Percentiles rank a stretch among this genome's conserved stretches.
phyloP scores from a whole-genome alignment of 2,329 filamentous ascomycete genomes.

The Colletotrichum tropicale region DNA sequence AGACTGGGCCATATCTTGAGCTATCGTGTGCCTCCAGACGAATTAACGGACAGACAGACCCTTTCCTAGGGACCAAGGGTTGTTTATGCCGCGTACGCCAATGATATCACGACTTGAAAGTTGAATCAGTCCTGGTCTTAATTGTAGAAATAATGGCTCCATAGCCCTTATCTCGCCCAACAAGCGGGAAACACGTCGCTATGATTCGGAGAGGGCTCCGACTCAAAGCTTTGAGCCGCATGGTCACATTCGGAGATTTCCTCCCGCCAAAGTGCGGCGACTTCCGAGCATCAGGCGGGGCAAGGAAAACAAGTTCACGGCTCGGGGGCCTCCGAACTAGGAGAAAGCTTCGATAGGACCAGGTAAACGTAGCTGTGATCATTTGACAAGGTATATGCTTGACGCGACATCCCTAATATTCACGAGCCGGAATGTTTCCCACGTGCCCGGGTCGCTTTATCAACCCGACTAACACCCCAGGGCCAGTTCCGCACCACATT shows the following conservation, averaged over 20 bases:
- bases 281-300: not conserved
- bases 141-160: not conserved
- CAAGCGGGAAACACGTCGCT: not conserved
- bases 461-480: not conserved
- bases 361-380: not conserved
- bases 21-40: not conserved
- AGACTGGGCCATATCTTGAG: not conserved
- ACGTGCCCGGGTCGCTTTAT: not conserved
- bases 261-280: not conserved
- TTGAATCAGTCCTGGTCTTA: not conserved
- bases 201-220: not conserved
- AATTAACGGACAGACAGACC: not conserved
- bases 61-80: not conserved
- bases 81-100: not conserved
- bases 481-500: not conserved
- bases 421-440: not conserved
- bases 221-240: not conserved
- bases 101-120: not conserved
- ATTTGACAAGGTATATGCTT: not conserved
- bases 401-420: not conserved
- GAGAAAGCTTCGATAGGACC: not conserved
- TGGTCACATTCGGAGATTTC: not conserved
- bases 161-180: not conserved
- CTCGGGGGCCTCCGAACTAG: not conserved
- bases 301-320: not conserved